Base-by-base conservation (phyloP, 2,329 filamentous ascomycete genomes). In the Alternaria sp. region DNA sequence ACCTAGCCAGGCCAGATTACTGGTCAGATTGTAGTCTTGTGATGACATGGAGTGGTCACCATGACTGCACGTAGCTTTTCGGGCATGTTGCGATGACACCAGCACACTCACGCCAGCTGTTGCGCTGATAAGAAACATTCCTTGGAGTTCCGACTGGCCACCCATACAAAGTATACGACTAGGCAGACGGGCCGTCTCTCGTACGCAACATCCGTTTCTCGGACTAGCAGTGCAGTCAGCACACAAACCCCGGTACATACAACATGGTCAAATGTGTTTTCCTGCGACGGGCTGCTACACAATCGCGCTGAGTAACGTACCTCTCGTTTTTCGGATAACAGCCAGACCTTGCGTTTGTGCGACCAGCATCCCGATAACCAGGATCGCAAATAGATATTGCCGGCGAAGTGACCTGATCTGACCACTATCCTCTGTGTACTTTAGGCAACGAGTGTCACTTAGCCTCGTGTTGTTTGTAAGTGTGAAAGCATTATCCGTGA, bases 201-300 rank as follows among this genome's bases (percentile, higher is more conserved):
- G 38, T 27, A 25, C 34, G 38, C 27, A 32, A 43, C 27, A 53
- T 44, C 34, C 10, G 25, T 34, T 28, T 40, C 12, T 22, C n/a
- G 11, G 25, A 40, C 16, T 36, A 16, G 34, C 49, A 52, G 52
- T 44, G 44, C 54, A 57, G 40, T 51, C 58, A 56, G 40, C 46
- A 46, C 53, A 32, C 51, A 11, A 22, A 51, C 25, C 34, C 46
- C 27, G 43, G 18, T 30, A 51, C 45, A 46, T 27, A 36, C 36
- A 46, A 43, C 20, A 49, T 57, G 18, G 46, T 51, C 34, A 36
- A 54, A 50, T 54, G 58, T 58, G 43, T 61, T 49, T 58, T 58
- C 48, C 41, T 25, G 10, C 27, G 20, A 58, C 49, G 41, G 27
- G 32, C 43, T 41, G n/a, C 43, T 28, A 32, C 45, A 28, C 30